These are phyloP conservation scores for Rosa rugosa DNA, from an alignment of 306 rosid species.

Conservation along the genomic window DNA sequence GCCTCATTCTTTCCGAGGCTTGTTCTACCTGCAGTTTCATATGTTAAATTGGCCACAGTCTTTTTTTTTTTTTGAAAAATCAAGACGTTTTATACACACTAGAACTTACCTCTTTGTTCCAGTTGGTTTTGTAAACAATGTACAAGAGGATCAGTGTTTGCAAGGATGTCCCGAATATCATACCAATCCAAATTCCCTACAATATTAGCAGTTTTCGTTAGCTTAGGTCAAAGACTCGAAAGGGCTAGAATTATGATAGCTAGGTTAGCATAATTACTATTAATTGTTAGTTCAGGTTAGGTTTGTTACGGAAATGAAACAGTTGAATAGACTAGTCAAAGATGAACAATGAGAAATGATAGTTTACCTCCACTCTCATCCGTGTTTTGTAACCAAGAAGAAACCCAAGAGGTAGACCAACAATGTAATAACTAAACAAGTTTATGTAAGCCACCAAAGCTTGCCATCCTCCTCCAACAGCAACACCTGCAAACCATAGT, in stretches of 20 bases:
- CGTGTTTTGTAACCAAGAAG: conserved; percentile 68
- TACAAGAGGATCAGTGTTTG: conserved; percentile 68
- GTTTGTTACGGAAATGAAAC: not conserved
- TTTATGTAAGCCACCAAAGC: conserved; percentile 89
- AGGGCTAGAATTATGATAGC: not conserved
- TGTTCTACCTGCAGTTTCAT: conserved; percentile 68
- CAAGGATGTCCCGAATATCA: conserved; percentile 81
- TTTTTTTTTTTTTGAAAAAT: not conserved
- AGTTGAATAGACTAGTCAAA: not conserved
- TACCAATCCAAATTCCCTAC: conserved; percentile 95
- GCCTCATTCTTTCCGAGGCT: conserved; percentile 69
- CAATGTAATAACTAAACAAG: conserved; percentile 69
- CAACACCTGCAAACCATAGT: conserved; percentile 63
- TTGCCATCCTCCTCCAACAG: conserved; percentile 99
- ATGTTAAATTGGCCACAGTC: not conserved
- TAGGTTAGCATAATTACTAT: not conserved
- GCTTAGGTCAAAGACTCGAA: not conserved
- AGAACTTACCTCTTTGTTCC: conserved; percentile 78
- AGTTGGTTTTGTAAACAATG: conserved; percentile 68
- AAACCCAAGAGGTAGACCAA: conserved; percentile 91
- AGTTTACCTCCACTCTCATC: conserved; percentile 69
- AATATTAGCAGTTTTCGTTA: conserved; percentile 15
- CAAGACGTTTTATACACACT: not conserved
- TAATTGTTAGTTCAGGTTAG: not conserved
- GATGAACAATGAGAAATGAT: not conserved